These are phyloP conservation scores for Rosa lucieae DNA, from an alignment of 306 rosid species.

Conservation along the genomic window DNA sequence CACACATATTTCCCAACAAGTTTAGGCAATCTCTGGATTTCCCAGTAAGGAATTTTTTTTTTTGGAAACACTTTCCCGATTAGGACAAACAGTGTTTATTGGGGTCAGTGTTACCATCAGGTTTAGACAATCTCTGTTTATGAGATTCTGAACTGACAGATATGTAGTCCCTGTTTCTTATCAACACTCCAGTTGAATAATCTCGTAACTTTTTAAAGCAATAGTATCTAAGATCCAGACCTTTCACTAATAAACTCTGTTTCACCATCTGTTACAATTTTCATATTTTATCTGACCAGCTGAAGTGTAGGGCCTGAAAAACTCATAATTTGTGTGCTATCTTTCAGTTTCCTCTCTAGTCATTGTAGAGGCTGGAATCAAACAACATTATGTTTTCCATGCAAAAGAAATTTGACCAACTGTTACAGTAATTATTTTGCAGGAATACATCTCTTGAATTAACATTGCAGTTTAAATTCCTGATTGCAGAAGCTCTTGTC, in stretches of 20 bases:
- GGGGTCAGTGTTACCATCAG: neutral
- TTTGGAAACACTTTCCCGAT: neutral
- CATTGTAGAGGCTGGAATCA: neutral
- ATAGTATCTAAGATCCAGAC: neutral
- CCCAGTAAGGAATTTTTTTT: neutral
- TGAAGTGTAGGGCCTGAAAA: neutral
- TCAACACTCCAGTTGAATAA: neutral
- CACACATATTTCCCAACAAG: neutral
- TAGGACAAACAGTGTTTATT: neutral
- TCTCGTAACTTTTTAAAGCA: neutral
- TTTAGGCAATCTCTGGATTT: neutral
- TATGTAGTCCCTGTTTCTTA: neutral
- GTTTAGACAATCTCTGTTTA: neutral
- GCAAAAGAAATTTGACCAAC: neutral
- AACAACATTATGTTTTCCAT: neutral
- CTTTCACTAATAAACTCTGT: neutral
- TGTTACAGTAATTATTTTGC: neutral
- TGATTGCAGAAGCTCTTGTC: slow-evolving; percentile 68
- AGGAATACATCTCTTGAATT: neutral
- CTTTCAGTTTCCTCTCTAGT: neutral
- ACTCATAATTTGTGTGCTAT: neutral
- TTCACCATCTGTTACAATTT: neutral
- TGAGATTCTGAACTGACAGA: neutral
- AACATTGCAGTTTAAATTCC: slow-evolving; percentile 11
- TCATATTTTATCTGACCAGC: neutral